These are phyloP conservation scores for Gaeumannomyces tritici DNA, from an alignment of 2,329 filamentous ascomycete species.

Conservation along the genomic window DNA sequence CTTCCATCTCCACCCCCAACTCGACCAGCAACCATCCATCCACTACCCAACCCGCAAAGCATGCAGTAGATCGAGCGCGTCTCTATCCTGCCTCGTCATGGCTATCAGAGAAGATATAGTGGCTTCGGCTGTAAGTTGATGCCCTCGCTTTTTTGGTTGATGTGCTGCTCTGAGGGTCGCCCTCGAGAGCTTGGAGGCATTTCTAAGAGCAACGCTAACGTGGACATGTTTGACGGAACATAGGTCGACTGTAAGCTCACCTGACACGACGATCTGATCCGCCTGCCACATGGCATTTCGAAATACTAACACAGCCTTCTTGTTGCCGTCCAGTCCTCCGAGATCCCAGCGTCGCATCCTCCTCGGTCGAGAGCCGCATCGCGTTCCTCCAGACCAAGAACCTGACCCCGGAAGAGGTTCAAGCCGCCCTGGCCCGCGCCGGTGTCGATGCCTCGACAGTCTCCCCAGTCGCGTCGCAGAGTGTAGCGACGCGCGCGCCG, in stretches of 20 bases:
- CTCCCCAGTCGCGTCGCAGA: conserved; percentile 28
- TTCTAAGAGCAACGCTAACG: neutral
- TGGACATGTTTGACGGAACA: neutral
- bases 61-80: conserved; percentile 1
- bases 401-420: conserved; percentile 90
- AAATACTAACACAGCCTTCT: neutral
- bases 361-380: conserved; percentile 85
- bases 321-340: conserved; percentile 59
- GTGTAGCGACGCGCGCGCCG: conserved; percentile 30
- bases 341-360: conserved; percentile 82
- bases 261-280: neutral
- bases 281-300: neutral
- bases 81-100: conserved; percentile 30
- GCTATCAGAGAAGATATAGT: conserved; percentile 93
- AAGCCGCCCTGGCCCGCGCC: conserved; percentile 68
- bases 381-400: conserved; percentile 96
- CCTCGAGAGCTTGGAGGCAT: neutral
- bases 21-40: neutral
- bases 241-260: conserved; percentile 15
- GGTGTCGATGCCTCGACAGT: conserved; percentile 42
- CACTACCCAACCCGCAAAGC: neutral
- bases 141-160: neutral
- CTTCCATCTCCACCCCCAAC: neutral
- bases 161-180: neutral
- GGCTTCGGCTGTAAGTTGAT: conserved; percentile 62